Base-by-base conservation (phyloP, 2,329 filamentous ascomycete species). In the Didymella exigua region DNA sequence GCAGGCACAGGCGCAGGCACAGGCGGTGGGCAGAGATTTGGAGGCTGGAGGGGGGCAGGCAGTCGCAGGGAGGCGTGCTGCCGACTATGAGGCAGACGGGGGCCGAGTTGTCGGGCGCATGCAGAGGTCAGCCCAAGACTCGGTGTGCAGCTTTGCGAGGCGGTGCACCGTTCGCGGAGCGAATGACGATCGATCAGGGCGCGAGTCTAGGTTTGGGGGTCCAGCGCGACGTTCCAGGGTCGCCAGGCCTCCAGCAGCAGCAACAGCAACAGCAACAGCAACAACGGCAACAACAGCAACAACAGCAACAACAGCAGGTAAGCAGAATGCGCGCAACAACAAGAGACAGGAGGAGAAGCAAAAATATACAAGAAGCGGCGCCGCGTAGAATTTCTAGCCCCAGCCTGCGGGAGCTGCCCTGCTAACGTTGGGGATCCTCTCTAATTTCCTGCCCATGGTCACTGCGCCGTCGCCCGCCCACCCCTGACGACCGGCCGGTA, bases 401-500 rank as follows among this genome's bases (percentile, higher is more conserved):
- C 49, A 46, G 48, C 40, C 49, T 29, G 38, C 54, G 54, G 44
- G 29, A 57, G 44, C 54, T 45, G 31, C 24, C 4, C 23, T 41
- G 46, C 41, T 34, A 47, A 36, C 45, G 14, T 36, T 29, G 46
- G 41, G 13, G 13, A 10, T 27, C 38, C 26, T 40, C 45, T 42
- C 37, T 51, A 56, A 56, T 56, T 51, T 56, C 48, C 54, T 37
- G 18, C 9, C 36, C n/a, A 31, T 55, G 53, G 53, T 27, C 53
- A 40, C 16, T 49, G 40, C 53, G 33, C 37, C 42, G n/a, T n/a
- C n/a, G n/a, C n/a, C n/a, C n/a, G 45, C 45, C 49, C 37, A 37
- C 54, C 54, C 47, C 48, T 52, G 54, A 53, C 45, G 18, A 46
- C 41, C 34, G 18, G 42, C 41, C 34, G 41, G 52, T 42, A 46